Conservation (phyloP, 768 basidiomycete genomes). For the Fistulinella prunicolor region DNA sequence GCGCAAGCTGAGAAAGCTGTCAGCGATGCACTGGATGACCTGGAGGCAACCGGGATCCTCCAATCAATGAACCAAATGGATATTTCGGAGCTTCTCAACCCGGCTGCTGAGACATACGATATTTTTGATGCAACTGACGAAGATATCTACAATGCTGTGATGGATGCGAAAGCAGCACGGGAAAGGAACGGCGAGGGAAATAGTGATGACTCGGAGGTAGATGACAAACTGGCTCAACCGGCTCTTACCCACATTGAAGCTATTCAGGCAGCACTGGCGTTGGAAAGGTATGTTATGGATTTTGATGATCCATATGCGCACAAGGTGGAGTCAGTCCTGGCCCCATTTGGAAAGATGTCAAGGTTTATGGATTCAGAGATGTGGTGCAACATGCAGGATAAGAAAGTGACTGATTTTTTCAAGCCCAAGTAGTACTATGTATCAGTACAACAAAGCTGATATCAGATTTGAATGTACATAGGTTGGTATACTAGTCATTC, state of each 20-base stretch:
- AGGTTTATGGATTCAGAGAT: not conserved
- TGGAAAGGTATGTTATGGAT: not conserved
- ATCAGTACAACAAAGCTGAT: no score
- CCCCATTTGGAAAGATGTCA: no score
- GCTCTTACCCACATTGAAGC: not conserved
- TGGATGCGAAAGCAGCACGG: not conserved
- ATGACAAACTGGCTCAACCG: not conserved
- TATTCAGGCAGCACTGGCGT: not conserved
- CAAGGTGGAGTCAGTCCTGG: not conserved
- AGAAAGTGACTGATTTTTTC: not conserved
- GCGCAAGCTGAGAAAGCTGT: not conserved
- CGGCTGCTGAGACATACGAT: not conserved
- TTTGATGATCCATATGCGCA: not conserved
- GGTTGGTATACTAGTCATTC: not conserved
- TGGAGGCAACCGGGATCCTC: not conserved
- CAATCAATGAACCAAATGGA: not conserved
- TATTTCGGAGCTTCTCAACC: not conserved
- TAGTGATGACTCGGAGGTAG: not conserved
- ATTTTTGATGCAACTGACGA: not conserved
- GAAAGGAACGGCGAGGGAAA: not conserved
- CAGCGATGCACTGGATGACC: not conserved
- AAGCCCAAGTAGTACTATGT: not conserved
- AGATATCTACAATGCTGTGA: not conserved
- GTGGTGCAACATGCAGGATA: not conserved
- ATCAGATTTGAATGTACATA: not conserved